These are phyloP conservation scores for Trapa bicornis DNA, from an alignment of 345 rosid genomes.

Conservation along the genomic window DNA sequence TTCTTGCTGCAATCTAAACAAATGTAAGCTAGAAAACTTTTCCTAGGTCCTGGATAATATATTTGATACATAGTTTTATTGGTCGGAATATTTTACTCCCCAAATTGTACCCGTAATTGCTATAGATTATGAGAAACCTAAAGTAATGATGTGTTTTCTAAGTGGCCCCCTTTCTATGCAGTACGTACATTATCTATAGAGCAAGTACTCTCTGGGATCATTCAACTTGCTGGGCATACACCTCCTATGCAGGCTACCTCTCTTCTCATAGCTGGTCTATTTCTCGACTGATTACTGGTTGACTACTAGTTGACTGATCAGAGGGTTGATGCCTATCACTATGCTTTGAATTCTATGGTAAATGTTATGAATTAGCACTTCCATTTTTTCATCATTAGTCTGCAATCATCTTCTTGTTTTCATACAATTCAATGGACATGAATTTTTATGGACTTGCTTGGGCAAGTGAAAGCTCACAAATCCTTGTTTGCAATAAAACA, in stretches of 20 bases:
- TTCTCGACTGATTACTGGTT: constrained; percentile 65
- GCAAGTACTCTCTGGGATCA: constrained; percentile 81
- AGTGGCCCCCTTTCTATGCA: constrained; percentile 17
- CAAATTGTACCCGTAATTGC: not conserved
- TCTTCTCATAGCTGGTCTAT: constrained; percentile 70
- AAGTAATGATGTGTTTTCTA: not conserved
- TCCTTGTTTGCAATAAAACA: not conserved
- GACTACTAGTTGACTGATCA: constrained; percentile 76
- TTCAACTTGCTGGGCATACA: constrained; percentile 88
- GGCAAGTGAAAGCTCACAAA: not conserved
- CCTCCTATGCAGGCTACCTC: constrained; percentile 94
- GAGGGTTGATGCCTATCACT: constrained; percentile 62
- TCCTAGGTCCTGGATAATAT: no score
- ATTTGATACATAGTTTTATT: no score
- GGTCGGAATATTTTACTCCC: not conserved
- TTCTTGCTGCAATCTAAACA: no score
- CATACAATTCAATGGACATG: not conserved
- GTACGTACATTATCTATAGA: constrained; percentile 89
- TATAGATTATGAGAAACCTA: not conserved
- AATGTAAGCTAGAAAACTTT: no score
- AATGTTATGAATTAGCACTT: constrained; percentile 4
- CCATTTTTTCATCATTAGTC: no score
- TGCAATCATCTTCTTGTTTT: no score
- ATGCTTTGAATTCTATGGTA: constrained; percentile 47
- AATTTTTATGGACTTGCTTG: not conserved